These are phyloP conservation scores for Tulasnella sp. DNA, from an alignment of 768 basidiomycete species.

Conservation along the genomic window DNA sequence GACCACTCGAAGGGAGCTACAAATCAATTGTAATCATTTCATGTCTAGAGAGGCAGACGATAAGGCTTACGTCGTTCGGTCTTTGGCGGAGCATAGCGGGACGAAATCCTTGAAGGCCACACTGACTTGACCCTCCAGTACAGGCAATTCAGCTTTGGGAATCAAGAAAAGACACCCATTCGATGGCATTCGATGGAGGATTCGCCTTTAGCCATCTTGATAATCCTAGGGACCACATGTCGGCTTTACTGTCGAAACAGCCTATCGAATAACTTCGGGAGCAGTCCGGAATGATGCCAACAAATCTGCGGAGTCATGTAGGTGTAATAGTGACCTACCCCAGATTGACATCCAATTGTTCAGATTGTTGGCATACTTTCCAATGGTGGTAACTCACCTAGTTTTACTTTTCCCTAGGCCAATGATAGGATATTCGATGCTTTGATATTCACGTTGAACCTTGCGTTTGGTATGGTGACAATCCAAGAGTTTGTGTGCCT, in stretches of 20 bases:
- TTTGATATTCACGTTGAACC: slow-evolving; percentile 97
- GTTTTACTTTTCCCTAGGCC: slow-evolving; percentile 83
- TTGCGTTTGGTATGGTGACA: slow-evolving; percentile 94
- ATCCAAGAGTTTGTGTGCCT: slow-evolving; percentile 90
- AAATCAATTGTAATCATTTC: too few species aligned
- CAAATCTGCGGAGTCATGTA: slow-evolving; percentile 90
- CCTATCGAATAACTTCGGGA: slow-evolving; percentile 93
- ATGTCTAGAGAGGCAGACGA: too few species aligned
- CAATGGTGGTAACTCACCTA: slow-evolving; percentile 38
- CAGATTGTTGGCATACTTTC: too few species aligned
- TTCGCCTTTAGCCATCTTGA: slow-evolving; percentile 95
- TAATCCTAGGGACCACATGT: slow-evolving; percentile 98
- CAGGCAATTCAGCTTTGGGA: slow-evolving; percentile 88
- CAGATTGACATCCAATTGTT: slow-evolving; percentile 60
- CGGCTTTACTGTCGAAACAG: slow-evolving; percentile 89
- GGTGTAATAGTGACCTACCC: slow-evolving; percentile 95
- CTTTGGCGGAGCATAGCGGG: slow-evolving; percentile 79
- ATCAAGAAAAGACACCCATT: slow-evolving; percentile 98
- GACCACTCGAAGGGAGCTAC: too few species aligned
- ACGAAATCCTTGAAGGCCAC: slow-evolving; percentile 89
- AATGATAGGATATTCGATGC: slow-evolving; percentile 90
- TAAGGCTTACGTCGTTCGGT: too few species aligned
- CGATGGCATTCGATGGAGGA: slow-evolving; percentile 96
- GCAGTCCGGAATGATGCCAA: slow-evolving; percentile 99
- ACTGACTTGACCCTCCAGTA: slow-evolving; percentile 75